Evolutionary conservation across 2,329 filamentous ascomycete species (phyloP).

Genomic region (Ceratocystis eucalypticola): DNA sequence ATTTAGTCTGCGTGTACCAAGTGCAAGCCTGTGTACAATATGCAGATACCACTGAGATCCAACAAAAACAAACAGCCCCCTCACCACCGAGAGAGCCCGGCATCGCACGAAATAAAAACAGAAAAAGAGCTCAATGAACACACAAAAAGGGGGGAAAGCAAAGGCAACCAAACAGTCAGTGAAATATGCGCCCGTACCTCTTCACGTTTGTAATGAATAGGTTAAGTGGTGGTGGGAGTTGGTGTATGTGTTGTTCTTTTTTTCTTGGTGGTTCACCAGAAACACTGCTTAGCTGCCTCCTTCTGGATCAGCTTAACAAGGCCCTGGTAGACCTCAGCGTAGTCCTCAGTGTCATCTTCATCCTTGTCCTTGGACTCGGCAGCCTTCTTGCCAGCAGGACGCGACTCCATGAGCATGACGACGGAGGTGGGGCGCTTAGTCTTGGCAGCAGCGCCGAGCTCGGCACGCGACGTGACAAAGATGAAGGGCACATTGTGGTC

Average conservation of each 20-base stretch:
- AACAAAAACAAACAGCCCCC: neutral
- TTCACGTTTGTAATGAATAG: no score
- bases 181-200: no score
- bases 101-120: constrained; percentile 3
- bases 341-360: constrained; percentile 44
- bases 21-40: neutral
- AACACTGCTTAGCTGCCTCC: constrained; percentile 46
- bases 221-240: no score
- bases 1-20: neutral
- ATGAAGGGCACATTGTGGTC: constrained; percentile 96
- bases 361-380: constrained; percentile 30
- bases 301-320: constrained; percentile 54
- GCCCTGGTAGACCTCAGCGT: constrained; percentile 49
- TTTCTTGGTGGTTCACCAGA: constrained; percentile 26
- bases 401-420: constrained; percentile 66
- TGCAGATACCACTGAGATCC: neutral
- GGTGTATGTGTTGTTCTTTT: neutral
- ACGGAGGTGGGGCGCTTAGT: constrained; percentile 96
- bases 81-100: neutral
- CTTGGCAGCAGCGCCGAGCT: constrained; percentile 82
- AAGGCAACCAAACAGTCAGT: neutral
- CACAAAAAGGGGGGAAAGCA: neutral
- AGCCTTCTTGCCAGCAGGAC: constrained; percentile 33
- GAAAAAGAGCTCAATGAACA: neutral
- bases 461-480: constrained; percentile 82